phyloP scores from a whole-genome alignment of 345 rosid species.

The Aurinia saxatilis region DNA sequence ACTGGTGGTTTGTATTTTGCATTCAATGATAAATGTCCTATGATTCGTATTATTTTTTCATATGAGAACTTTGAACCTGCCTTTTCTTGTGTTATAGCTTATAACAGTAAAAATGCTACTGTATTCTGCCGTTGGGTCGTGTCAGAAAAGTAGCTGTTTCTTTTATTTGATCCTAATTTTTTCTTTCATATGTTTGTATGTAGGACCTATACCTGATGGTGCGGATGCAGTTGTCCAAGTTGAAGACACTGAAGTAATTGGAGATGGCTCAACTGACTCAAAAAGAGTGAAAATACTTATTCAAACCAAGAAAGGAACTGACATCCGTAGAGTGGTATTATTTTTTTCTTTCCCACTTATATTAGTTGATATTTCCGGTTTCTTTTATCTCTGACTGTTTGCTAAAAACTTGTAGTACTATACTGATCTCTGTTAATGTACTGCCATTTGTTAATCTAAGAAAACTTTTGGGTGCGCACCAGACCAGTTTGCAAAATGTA shows the following conservation, averaged over 20 bases:
- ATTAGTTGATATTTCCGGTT: neutral
- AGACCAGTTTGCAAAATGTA: neutral
- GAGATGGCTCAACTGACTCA: slow-evolving; percentile 25
- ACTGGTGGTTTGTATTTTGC: slow-evolving; percentile 70
- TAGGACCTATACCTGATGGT: slow-evolving; percentile 95
- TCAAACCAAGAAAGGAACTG: slow-evolving; percentile 54
- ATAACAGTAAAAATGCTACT: neutral
- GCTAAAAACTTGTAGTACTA: neutral
- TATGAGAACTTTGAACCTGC: neutral
- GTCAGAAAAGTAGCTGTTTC: neutral
- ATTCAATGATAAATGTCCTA: neutral
- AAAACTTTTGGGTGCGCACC: slow-evolving; percentile 1
- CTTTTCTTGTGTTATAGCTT: neutral
- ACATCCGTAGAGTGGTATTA: slow-evolving; percentile 95
- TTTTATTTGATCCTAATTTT: neutral
- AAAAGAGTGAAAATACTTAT: slow-evolving; percentile 63
- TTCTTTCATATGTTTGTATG: neutral
- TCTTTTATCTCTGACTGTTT: neutral
- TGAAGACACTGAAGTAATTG: slow-evolving; percentile 63
- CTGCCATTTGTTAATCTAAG: neutral
- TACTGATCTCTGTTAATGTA: neutral
- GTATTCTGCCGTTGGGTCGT: neutral
- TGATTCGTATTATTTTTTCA: neutral
- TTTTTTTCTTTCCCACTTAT: slow-evolving; percentile 5
- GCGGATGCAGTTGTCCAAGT: slow-evolving; percentile 98